Evolutionary conservation across 1,284 basidiomycete genomes (phyloP), one percentile per base, ranked within the genome.

Genomic region (Inonotus hispidus): DNA sequence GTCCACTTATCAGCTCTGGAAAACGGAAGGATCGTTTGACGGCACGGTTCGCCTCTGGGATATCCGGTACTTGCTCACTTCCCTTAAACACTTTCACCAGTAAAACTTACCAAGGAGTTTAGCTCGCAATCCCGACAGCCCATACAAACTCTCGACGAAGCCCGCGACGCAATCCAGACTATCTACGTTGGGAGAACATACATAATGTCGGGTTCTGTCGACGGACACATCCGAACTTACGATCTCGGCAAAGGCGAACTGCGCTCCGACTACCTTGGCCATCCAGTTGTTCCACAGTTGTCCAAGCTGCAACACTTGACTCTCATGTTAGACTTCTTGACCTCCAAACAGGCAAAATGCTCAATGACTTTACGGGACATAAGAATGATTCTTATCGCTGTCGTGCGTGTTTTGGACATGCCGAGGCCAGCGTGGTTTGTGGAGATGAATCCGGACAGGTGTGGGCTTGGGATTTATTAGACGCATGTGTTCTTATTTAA

Each of bases 161-260:
- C 95, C 0, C 85, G 84, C 21, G 95, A 98, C 68, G 88, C 92
- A 0, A 87, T 99, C 54, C 94, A 95, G 66, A 83, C 88, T 8
- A 73, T 99, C 63, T 73, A 87, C 75, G 74, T 91, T 65, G 77
- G 81, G 27, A 70, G 80, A 39, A 82, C 83, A 16, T 83, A 80
- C 60, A 83, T 98, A 65, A 79, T 89, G 47, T 82, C 93, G 0
- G 93, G 92, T 1, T 94, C 91, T 0, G 88, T 96, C 1, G 97
- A 99, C 67, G 96, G 97, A 1, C 81, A 89, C 68, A 85, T 98
- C 37, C 84, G 97, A 23, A 91, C 90, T 1, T 98, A 98, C 73
- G 97, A 99, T 73, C 76, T 99, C 35, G 86, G 96, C 52, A 93
- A 89, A 77, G 97, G 97, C 23, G 85, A 95, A 71, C 74, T 98